phyloP scores from a whole-genome alignment of 495 filamentous ascomycete genomes.

The Podospora bellae-mahoneyi region DNA sequence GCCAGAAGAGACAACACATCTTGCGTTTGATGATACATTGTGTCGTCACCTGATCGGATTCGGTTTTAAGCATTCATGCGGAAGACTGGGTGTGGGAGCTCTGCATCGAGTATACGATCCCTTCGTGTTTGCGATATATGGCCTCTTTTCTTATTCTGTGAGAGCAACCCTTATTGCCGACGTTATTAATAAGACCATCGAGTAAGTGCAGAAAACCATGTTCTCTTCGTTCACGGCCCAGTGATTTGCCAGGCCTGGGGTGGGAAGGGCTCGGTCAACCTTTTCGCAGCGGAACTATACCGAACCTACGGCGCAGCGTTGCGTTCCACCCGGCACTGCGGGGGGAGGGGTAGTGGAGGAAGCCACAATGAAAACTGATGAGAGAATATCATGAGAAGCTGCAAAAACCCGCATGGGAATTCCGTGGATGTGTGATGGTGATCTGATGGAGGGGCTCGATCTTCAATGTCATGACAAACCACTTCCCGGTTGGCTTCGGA shows the following conservation, averaged over 20 bases:
- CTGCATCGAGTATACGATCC: conserved; percentile 15
- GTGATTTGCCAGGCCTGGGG: neutral
- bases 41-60: conserved; percentile 34
- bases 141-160: neutral
- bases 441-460: neutral
- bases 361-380: neutral
- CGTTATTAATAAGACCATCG: conserved; percentile 29
- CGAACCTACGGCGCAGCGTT: neutral
- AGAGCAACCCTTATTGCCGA: conserved; percentile 17
- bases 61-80: conserved; percentile 29
- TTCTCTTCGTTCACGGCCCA: conserved; percentile 9
- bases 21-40: conserved; percentile 29
- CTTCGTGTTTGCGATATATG: conserved; percentile 30
- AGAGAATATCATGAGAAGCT: neutral
- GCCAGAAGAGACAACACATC: conserved; percentile 27
- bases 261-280: conserved; percentile 10
- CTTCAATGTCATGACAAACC: neutral
- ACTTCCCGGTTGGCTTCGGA: neutral
- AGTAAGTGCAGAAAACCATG: conserved; percentile 16
- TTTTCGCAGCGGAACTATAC: conserved; percentile 10
- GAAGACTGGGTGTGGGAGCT: neutral
- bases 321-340: conserved; percentile 5
- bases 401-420: neutral
- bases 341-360: neutral
- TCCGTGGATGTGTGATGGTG: neutral